Evolutionary conservation across 495 filamentous ascomycete species (phyloP).

Genomic region (Hypoxylon intermedium): DNA sequence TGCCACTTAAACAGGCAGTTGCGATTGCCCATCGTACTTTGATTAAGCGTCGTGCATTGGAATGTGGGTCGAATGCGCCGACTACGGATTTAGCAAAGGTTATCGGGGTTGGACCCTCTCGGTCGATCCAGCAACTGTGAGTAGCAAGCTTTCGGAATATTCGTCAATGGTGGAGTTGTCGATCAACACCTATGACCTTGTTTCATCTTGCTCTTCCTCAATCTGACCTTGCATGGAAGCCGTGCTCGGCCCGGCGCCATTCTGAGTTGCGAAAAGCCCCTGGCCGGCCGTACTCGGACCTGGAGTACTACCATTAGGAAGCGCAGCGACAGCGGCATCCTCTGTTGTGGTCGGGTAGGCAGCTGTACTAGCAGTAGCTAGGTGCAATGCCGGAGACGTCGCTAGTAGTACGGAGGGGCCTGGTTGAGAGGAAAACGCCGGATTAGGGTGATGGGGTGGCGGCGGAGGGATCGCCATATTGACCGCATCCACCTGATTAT

Average conservation of each 20-base stretch:
- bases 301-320: not conserved
- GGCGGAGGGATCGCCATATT: constrained; percentile 21
- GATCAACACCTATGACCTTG: constrained; percentile 8
- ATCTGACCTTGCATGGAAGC: constrained; percentile 35
- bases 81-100: no score
- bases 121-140: no score
- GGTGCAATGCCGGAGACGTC: constrained; percentile 5
- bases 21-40: no score
- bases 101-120: no score
- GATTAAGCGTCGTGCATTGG: no score
- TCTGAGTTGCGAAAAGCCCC: constrained; percentile 16
- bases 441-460: not conserved
- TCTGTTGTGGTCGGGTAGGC: not conserved
- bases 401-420: not conserved
- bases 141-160: not conserved
- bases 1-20: no score
- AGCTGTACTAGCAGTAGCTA: not conserved
- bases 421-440: not conserved
- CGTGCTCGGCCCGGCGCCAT: constrained; percentile 30
- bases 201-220: constrained; percentile 22
- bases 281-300: constrained; percentile 36
- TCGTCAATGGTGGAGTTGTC: not conserved
- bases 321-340: not conserved
- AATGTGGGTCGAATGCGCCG: no score
- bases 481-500: constrained; percentile 9